Percentiles rank a stretch among this genome's conserved stretches.
These are phyloP conservation scores for Tripterygium wilfordii DNA, from an alignment of 177 flowering plant genomes.

Conservation along the genomic window DNA sequence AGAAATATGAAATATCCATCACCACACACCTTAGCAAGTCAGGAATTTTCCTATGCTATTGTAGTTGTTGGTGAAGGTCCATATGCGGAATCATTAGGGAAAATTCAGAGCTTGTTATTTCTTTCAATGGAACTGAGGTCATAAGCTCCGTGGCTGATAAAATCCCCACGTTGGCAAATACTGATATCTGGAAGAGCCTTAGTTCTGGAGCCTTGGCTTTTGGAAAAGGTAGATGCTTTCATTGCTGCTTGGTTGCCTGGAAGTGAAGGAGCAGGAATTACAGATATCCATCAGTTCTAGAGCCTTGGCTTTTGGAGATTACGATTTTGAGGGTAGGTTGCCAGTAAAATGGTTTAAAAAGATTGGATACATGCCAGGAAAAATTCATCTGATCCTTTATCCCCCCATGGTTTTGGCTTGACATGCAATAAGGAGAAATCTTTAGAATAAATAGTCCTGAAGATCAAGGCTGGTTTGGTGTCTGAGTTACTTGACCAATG, in stretches of 20 bases:
- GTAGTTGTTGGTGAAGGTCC: constrained; percentile 80
- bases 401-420: constrained; percentile 71
- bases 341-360: constrained; percentile 71
- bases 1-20: constrained; percentile 43
- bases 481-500: neutral
- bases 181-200: constrained; percentile 74
- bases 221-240: constrained; percentile 63
- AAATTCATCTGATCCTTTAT: constrained; percentile 53
- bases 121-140: constrained; percentile 50
- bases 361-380: constrained; percentile 41
- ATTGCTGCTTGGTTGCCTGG: constrained; percentile 92
- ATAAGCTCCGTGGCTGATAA: constrained; percentile 38
- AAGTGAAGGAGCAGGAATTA: constrained; percentile 62
- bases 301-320: constrained; percentile 71
- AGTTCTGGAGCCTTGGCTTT: constrained; percentile 41
- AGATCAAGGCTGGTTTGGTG: neutral
- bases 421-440: constrained; percentile 15
- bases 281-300: too few relatives aligned
- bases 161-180: constrained; percentile 66
- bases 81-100: constrained; percentile 70
- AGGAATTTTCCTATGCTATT: constrained; percentile 59
- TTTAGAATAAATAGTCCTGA: neutral
- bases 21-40: constrained; percentile 33
- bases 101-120: constrained; percentile 48
- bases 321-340: constrained; percentile 53